Evolutionary conservation across 1,284 basidiomycete genomes (phyloP).

Genomic region (Austroboletus rostrupii): DNA sequence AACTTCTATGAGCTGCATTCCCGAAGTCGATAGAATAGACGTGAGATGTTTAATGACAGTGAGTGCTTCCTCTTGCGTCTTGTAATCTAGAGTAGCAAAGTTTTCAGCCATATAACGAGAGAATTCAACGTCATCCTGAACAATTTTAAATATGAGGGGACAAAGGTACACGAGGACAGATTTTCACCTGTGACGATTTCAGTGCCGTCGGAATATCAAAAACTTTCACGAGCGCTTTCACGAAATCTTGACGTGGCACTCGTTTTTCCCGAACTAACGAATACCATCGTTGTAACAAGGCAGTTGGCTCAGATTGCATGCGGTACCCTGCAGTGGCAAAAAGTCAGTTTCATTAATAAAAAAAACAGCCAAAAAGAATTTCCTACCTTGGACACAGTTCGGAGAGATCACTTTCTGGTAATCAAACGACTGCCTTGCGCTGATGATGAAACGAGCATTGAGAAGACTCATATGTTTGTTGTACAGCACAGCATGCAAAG

Average conservation of each 20-base stretch:
- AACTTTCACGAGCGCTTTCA: slow-evolving; percentile 77
- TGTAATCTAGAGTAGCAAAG: slow-evolving; percentile 88
- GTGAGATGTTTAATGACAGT: slow-evolving; percentile 82
- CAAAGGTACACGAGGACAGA: neutral
- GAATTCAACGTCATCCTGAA: slow-evolving; percentile 76
- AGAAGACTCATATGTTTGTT: slow-evolving; percentile 88
- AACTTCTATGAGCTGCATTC: slow-evolving; percentile 72
- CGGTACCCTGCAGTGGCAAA: slow-evolving; percentile 52
- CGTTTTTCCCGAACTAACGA: slow-evolving; percentile 86
- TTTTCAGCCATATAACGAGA: slow-evolving; percentile 93
- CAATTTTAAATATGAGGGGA: neutral
- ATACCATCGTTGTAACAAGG: slow-evolving; percentile 89
- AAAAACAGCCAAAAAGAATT: neutral
- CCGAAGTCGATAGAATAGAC: slow-evolving; percentile 76
- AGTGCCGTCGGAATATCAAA: slow-evolving; percentile 63
- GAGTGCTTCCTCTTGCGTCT: slow-evolving; percentile 89
- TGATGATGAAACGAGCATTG: slow-evolving; percentile 79
- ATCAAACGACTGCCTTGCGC: slow-evolving; percentile 75
- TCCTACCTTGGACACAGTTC: slow-evolving; percentile 47
- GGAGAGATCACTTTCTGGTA: slow-evolving; percentile 68
- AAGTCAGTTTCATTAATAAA: neutral
- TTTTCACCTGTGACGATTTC: slow-evolving; percentile 44
- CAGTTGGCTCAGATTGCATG: slow-evolving; percentile 54
- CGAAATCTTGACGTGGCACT: slow-evolving; percentile 78
- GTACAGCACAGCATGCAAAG: slow-evolving; percentile 80